A percentile compares a stretch with the other conserved stretches of the same genome.
These are phyloP conservation scores for Truncatella angustata DNA, from an alignment of 2,329 filamentous ascomycete genomes.

Conservation along the genomic window DNA sequence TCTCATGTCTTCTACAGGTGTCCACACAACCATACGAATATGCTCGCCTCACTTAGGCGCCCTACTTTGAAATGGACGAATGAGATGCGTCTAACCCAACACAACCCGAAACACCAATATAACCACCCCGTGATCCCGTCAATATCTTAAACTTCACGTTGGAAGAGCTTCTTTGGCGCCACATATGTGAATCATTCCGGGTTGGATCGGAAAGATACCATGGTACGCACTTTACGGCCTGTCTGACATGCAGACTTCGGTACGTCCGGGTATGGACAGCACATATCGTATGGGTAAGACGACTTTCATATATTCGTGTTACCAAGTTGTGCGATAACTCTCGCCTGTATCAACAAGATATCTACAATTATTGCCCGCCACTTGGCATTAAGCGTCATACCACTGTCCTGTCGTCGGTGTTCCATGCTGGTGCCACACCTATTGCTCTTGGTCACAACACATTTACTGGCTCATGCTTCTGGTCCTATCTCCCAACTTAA, in stretches of 20 bases:
- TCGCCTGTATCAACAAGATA: no score
- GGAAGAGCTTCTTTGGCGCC: background rate
- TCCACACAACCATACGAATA: background rate
- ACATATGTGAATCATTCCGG: background rate
- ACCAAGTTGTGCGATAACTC: background rate
- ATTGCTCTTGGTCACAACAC: no score
- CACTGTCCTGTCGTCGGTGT: no score
- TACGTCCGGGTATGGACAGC: background rate
- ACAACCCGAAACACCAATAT: background rate
- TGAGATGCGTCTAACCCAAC: background rate
- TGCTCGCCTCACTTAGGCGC: constrained; percentile 10
- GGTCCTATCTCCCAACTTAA: no score
- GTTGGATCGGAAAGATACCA: no score
- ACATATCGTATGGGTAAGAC: background rate
- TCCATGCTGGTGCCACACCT: no score
- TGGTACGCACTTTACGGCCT: no score
- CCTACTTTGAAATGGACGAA: constrained; percentile 6
- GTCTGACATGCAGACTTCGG: background rate
- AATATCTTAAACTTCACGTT: background rate
- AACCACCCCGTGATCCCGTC: background rate
- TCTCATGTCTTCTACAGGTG: background rate
- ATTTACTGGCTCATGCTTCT: no score
- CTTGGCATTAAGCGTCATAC: no score
- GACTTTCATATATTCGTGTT: background rate
- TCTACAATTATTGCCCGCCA: no score